Conservation (phyloP, 2,329 filamentous ascomycete genomes). For the Penicillium thymicola region DNA sequence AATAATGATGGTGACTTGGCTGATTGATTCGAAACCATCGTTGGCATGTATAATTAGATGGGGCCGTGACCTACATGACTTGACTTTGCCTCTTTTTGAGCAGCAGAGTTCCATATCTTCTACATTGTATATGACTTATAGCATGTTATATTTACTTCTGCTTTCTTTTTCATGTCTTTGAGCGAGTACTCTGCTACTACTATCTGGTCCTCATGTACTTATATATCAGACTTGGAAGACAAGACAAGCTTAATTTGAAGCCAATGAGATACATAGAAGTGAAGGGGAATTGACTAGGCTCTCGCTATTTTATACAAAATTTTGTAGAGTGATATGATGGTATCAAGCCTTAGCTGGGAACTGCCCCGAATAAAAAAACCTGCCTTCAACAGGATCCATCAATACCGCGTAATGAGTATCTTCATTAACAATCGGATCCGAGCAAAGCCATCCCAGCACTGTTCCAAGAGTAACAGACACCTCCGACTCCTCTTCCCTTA, state of each 20-base stretch:
- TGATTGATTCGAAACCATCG: background rate
- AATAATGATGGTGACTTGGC: background rate
- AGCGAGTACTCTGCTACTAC: background rate
- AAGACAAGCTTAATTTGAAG: background rate
- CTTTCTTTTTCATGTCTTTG: background rate
- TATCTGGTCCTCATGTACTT: slow-evolving; percentile 8
- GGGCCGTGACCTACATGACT: background rate
- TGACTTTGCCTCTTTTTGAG: background rate
- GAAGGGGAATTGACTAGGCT: background rate
- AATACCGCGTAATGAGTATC: slow-evolving; percentile 57
- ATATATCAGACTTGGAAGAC: background rate
- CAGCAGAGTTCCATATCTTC: background rate
- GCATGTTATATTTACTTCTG: background rate
- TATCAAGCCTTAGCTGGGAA: slow-evolving; percentile 11
- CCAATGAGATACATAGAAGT: background rate
- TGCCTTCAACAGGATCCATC: slow-evolving; percentile 53
- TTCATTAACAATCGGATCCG: slow-evolving; percentile 56
- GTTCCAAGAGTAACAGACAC: slow-evolving; percentile 30
- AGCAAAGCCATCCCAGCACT: slow-evolving; percentile 49
- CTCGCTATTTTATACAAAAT: background rate
- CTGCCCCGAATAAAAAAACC: slow-evolving; percentile 46
- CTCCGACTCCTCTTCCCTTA: slow-evolving; percentile 11
- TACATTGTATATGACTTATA: slow-evolving; percentile 1
- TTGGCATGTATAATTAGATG: background rate
- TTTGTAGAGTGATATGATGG: background rate